Evolutionary conservation across 768 basidiomycete genomes (phyloP).

Genomic region (Pulveroboletus sp.): DNA sequence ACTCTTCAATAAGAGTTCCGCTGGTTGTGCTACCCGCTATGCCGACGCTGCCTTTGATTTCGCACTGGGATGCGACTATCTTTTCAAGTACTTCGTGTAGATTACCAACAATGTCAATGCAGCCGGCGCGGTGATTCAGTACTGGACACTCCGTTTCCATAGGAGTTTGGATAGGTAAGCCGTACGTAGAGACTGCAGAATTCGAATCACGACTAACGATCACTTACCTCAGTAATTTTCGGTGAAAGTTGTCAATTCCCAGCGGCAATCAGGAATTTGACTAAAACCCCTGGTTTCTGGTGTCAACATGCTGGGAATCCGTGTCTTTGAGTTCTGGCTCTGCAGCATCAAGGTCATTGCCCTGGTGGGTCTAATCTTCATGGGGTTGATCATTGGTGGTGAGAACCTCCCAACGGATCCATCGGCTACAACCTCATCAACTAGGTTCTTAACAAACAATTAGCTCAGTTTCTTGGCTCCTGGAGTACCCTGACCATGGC

Average conservation of each 20-base stretch:
- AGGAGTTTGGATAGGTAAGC: conserved; percentile 55
- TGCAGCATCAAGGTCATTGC: conserved; percentile 45
- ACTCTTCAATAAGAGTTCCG: conserved; percentile 50
- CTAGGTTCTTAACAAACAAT: conserved; percentile 33
- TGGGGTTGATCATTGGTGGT: conserved; percentile 51
- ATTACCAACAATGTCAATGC: conserved; percentile 66
- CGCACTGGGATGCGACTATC: conserved; percentile 46
- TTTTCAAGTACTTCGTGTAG: conserved; percentile 59
- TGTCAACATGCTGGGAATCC: conserved; percentile 58
- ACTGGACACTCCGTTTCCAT: conserved; percentile 47
- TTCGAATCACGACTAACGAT: conserved; percentile 2
- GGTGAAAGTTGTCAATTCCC: conserved; percentile 19
- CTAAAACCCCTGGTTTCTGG: conserved; percentile 38
- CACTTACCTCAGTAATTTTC: conserved; percentile 44
- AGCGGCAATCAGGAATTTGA: background rate
- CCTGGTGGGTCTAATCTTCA: conserved; percentile 38
- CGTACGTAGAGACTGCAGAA: background rate
- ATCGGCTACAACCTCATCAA: conserved; percentile 23
- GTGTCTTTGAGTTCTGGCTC: conserved; percentile 57
- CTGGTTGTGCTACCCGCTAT: conserved; percentile 60
- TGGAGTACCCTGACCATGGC: conserved; percentile 30
- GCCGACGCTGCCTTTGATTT: conserved; percentile 68
- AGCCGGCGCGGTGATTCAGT: conserved; percentile 50
- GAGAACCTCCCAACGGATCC: conserved; percentile 28
- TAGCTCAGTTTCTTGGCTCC: conserved; percentile 33